Conservation (phyloP, 164 flowering plant genomes). For the Tetracentron sinense region DNA sequence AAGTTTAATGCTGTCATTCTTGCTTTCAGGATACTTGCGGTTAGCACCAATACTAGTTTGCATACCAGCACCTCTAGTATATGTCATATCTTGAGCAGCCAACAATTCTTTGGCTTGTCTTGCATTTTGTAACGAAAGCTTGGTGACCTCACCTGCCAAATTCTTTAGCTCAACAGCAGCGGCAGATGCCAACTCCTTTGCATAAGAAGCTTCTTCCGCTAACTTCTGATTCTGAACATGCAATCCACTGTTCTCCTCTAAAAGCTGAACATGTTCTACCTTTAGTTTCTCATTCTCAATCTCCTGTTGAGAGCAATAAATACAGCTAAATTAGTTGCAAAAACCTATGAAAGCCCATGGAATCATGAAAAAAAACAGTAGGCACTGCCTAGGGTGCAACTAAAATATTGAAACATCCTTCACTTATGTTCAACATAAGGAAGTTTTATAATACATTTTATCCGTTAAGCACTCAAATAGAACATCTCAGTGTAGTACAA, state of each 20-base stretch:
- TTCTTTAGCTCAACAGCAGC: slow-evolving; percentile 98
- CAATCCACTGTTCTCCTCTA: slow-evolving; percentile 83
- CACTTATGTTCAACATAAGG: too few species aligned
- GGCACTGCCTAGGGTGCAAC: not conserved
- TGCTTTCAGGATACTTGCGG: slow-evolving; percentile 45
- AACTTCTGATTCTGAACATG: slow-evolving; percentile 85
- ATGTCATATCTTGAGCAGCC: slow-evolving; percentile 57
- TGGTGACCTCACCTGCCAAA: slow-evolving; percentile 89
- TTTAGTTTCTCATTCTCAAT: slow-evolving; percentile 77
- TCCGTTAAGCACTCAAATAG: too few species aligned
- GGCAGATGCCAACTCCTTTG: slow-evolving; percentile 98
- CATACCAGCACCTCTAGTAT: slow-evolving; percentile 40
- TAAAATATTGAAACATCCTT: not conserved
- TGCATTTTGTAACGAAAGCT: slow-evolving; percentile 79
- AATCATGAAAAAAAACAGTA: too few species aligned
- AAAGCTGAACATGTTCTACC: slow-evolving; percentile 61
- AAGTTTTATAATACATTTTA: too few species aligned
- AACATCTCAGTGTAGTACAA: too few species aligned
- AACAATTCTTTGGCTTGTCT: slow-evolving; percentile 74
- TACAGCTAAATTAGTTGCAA: slow-evolving; percentile 1
- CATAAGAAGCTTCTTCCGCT: slow-evolving; percentile 97
- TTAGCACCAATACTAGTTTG: slow-evolving; percentile 48
- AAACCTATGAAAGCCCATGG: not conserved
- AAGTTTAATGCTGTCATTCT: slow-evolving; percentile 40
- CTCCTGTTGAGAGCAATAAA: slow-evolving; percentile 42